A percentile compares a stretch with the other conserved stretches of the same genome.
phyloP scores from a whole-genome alignment of 768 basidiomycete species.

The Pleurotus salmoneostramineus region DNA sequence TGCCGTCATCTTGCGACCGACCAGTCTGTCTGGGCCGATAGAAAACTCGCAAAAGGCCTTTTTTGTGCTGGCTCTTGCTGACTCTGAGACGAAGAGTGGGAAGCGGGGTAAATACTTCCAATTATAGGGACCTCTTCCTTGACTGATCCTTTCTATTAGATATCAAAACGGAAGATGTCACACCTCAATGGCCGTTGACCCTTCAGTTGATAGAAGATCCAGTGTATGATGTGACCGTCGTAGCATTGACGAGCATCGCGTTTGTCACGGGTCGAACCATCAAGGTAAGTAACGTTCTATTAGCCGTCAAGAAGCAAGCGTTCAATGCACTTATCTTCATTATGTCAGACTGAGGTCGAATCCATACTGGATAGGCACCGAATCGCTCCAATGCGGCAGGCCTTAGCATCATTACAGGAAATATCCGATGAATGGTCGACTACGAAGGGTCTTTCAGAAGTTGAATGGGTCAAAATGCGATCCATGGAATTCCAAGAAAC shows the following conservation, averaged over 20 bases:
- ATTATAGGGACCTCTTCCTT: background rate
- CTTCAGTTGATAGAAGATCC: slow-evolving; percentile 42
- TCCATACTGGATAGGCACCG: slow-evolving; percentile 63
- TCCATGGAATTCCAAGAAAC: slow-evolving; percentile 91
- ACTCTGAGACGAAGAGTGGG: slow-evolving; percentile 52
- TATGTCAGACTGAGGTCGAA: slow-evolving; percentile 63
- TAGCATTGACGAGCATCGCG: slow-evolving; percentile 71
- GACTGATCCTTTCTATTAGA: slow-evolving; percentile 36
- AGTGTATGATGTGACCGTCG: slow-evolving; percentile 61
- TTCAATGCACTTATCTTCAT: background rate
- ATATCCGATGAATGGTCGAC: slow-evolving; percentile 56
- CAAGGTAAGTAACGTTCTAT: slow-evolving; percentile 49
- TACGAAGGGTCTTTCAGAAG: slow-evolving; percentile 56
- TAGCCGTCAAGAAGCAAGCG: background rate
- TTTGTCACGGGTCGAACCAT: slow-evolving; percentile 66
- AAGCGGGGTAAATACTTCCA: slow-evolving; percentile 39
- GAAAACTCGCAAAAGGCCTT: slow-evolving; percentile 54
- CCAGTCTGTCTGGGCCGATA: slow-evolving; percentile 39
- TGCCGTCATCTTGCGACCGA: slow-evolving; percentile 69
- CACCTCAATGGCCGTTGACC: slow-evolving; percentile 77
- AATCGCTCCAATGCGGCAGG: slow-evolving; percentile 59
- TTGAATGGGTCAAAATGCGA: slow-evolving; percentile 81
- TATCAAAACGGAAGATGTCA: slow-evolving; percentile 46
- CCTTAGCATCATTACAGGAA: slow-evolving; percentile 42
- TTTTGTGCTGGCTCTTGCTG: slow-evolving; percentile 70